A percentile compares a stretch with the other conserved stretches of the same genome.
Conservation (phyloP, 192 early-diverging fungal species). For the Coemansia sp. region DNA sequence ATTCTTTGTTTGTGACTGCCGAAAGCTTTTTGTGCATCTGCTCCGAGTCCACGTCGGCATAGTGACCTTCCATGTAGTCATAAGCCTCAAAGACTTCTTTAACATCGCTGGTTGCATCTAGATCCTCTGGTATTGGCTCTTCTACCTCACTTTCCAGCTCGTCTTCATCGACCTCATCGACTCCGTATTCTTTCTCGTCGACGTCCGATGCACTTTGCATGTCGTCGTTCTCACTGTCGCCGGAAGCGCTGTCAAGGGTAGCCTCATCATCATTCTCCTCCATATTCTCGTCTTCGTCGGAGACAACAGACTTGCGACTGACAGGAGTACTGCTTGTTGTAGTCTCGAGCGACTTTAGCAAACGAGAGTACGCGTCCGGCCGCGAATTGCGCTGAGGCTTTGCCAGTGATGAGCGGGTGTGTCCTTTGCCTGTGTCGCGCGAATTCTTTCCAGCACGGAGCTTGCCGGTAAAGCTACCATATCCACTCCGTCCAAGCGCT, state of each 20-base stretch:
- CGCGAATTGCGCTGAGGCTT: constrained; percentile 12
- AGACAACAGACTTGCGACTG: constrained; percentile 13
- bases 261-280: constrained; percentile 38
- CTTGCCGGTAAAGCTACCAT: constrained; percentile 25
- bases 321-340: not conserved
- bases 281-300: constrained; percentile 46
- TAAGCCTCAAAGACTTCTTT: constrained; percentile 23
- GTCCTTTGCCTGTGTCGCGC: not conserved
- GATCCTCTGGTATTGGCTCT: not conserved
- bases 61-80: constrained; percentile 44
- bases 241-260: constrained; percentile 37
- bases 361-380: constrained; percentile 37
- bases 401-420: not conserved
- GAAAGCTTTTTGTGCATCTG: constrained; percentile 42
- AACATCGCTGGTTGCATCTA: constrained; percentile 3
- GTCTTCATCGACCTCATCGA: constrained; percentile 29
- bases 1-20: constrained; percentile 44
- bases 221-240: constrained; percentile 15
- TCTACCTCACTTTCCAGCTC: constrained; percentile 11
- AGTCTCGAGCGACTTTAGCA: constrained; percentile 31
- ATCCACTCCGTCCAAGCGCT: constrained; percentile 41
- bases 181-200: constrained; percentile 16
- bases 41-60: constrained; percentile 29
- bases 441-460: not conserved
- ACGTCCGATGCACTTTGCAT: not conserved